Evolutionary conservation across 768 basidiomycete species (phyloP), one percentile per base, ranked within the genome.

Genomic region (Rossbeevera mucosa): DNA sequence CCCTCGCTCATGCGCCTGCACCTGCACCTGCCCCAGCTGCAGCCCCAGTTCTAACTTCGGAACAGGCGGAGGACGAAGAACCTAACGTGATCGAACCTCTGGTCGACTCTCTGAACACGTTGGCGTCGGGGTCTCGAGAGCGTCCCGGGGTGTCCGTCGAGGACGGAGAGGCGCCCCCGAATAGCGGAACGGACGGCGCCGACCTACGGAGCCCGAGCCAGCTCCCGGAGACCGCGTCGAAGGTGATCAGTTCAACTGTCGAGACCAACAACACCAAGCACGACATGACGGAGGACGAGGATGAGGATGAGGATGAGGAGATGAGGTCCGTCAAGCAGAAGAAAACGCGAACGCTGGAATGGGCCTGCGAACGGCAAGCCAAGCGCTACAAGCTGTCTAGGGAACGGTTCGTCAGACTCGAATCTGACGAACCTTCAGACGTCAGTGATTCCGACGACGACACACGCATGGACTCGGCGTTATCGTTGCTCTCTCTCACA

Each of bases 281-380:
- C 38, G 51, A 54, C 29, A 28, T 46, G 5, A 38, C 3, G 5
- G 22, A 21, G 25, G 55, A 55, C 48, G 50, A 9, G 63, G 55
- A 25, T 50, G 49, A 53, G 44, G 55, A 12, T 14, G 18, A 38
- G 36, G 36, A 38, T 5, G 18, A 38, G 2, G 36, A 18, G 36
- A 38, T 38, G 7, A 58, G 45, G 18, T 7, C 41, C 7, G 4
- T 44, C 33, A 55, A 8, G 42, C 52, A 53, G 38, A 68, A 65
- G 56, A 59, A 58, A 21, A 53, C 62, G 46, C 67, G 66, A 45
- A 72, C 71, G 2, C 69, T 77, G 12, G 76, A 77, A 55, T 77
- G 75, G 76, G 76, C 75, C 13, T 77, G 76, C 54, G 70, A 75
- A 22, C 71, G 65, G 42, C 67, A 69, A 20, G 56, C 70, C 16